Base-by-base conservation (phyloP, 2,329 filamentous ascomycete genomes). In the Alternaria gansuensis region DNA sequence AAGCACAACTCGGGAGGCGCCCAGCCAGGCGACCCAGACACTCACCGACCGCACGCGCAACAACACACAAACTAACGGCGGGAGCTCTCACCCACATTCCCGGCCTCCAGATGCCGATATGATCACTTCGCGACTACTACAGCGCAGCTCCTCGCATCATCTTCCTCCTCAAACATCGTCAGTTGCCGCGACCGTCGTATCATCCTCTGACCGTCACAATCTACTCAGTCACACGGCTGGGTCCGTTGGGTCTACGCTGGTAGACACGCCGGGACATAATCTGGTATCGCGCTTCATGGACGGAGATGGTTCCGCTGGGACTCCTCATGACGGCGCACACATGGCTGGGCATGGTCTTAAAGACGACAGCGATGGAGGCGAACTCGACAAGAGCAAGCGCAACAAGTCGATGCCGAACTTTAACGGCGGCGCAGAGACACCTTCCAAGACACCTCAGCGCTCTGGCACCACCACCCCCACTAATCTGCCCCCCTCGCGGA, bases 61-160 rank as follows among this genome's bases (percentile, higher is more conserved):
- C 24, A 51, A 65, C 26, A 65, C 65, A 21, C 66, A 68, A 21
- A 57, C 70, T 11, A 78, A 75, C 62, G 74, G 73, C 17, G 64
- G 70, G 41, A 71, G 63, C 59, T 69, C 75, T 29, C 70, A 75
- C 51, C 68, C 74, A 33, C 72, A 77, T 52, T 75, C 75, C 31
- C 66, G 75, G 33, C 74, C 75, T 24, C 76, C 78, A 34, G 87
- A 88, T 69, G 88, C 87, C 60, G 85, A 88, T 67, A 86, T 88
- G 60, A 84, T 91, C 51, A 91, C 89, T 6, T 88, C 88, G 29
- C 83, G 88, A 58, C 77, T 91, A 36, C 81, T 92, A 2, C 85
- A 89, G 70, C 84, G 89, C 65, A 86, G 82, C 9, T 83, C 87
- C 0, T 87, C 87, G 5, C 82, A 87, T 61, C 82, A 85, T 61